These are phyloP conservation scores for Sungouiella blattae DNA, from an alignment of 805 yeast species.

Conservation along the genomic window DNA sequence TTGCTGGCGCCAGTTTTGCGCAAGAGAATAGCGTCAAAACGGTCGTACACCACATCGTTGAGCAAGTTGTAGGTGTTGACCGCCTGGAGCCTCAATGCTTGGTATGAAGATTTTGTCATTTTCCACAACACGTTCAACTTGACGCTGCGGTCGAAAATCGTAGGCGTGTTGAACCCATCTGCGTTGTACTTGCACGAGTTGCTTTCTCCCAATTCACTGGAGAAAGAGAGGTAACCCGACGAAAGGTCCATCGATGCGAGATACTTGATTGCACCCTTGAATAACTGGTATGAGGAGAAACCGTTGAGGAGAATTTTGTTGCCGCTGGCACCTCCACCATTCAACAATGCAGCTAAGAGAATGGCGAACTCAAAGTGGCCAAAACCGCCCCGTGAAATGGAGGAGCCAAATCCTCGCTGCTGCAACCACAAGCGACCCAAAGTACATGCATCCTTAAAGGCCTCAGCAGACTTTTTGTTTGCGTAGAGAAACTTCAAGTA, in stretches of 20 bases:
- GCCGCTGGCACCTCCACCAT: slow-evolving; percentile 78
- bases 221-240: slow-evolving; percentile 65
- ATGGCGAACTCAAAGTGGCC: slow-evolving; percentile 89
- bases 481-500: slow-evolving; percentile 75
- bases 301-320: slow-evolving; percentile 79
- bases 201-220: slow-evolving; percentile 49
- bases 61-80: slow-evolving; percentile 61
- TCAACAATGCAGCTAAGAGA: slow-evolving; percentile 73
- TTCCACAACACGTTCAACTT: slow-evolving; percentile 79
- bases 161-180: slow-evolving; percentile 68
- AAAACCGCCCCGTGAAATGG: slow-evolving; percentile 70
- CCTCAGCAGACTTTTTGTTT: slow-evolving; percentile 69
- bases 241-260: slow-evolving; percentile 73
- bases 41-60: slow-evolving; percentile 76
- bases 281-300: slow-evolving; percentile 87
- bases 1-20: slow-evolving; percentile 50
- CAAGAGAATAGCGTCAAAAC: slow-evolving; percentile 76
- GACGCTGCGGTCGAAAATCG: slow-evolving; percentile 71
- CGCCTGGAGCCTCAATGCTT: slow-evolving; percentile 62
- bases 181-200: slow-evolving; percentile 41
- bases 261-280: slow-evolving; percentile 82
- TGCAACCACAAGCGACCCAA: slow-evolving; percentile 87
- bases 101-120: slow-evolving; percentile 67
- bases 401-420: slow-evolving; percentile 77
- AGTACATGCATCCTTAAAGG: slow-evolving; percentile 82